A percentile compares a stretch with the other conserved stretches of the same genome.
phyloP scores from a whole-genome alignment of 371 early-diverging fungal species.

The Rhizopus microsporus region DNA sequence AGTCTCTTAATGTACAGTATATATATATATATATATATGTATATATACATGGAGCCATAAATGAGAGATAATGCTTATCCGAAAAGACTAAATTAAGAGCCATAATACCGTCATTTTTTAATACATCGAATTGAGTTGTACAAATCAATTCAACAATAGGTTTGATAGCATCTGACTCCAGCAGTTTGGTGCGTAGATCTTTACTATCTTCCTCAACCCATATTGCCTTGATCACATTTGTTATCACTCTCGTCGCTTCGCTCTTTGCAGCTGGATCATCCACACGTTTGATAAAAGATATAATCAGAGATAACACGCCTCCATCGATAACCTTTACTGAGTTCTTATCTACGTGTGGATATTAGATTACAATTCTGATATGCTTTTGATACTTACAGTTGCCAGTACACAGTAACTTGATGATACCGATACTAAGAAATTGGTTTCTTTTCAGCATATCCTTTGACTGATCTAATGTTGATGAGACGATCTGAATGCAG shows the following conservation, averaged over 20 bases:
- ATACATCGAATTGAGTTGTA: conserved; percentile 55
- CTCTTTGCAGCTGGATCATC: conserved; percentile 64
- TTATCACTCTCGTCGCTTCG: conserved; percentile 64
- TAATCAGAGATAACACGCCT: conserved; percentile 31
- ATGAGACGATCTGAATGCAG: conserved; percentile 48
- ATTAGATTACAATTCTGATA: background rate
- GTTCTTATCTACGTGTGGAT: conserved; percentile 31
- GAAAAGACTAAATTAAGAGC: conserved; percentile 57
- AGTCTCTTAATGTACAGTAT: background rate
- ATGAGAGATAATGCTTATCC: conserved; percentile 25
- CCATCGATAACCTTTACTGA: conserved; percentile 27
- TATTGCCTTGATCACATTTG: conserved; percentile 57
- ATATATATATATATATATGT: conserved; percentile 10
- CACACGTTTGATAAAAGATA: conserved; percentile 49
- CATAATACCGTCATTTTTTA: conserved; percentile 66
- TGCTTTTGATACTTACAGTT: conserved; percentile 37
- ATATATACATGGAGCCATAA: conserved; percentile 22
- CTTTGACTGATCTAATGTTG: conserved; percentile 50
- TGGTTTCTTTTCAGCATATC: conserved; percentile 67
- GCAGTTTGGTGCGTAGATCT: conserved; percentile 42
- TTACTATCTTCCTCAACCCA: conserved; percentile 31
- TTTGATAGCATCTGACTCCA: conserved; percentile 37
- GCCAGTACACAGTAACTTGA: conserved; percentile 58
- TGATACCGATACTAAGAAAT: conserved; percentile 58
- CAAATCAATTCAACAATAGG: conserved; percentile 54